Evolutionary conservation across 176 grass and related monocot species (phyloP), one percentile per base, ranked within the genome.

Genomic region (Raddia guianensis): DNA sequence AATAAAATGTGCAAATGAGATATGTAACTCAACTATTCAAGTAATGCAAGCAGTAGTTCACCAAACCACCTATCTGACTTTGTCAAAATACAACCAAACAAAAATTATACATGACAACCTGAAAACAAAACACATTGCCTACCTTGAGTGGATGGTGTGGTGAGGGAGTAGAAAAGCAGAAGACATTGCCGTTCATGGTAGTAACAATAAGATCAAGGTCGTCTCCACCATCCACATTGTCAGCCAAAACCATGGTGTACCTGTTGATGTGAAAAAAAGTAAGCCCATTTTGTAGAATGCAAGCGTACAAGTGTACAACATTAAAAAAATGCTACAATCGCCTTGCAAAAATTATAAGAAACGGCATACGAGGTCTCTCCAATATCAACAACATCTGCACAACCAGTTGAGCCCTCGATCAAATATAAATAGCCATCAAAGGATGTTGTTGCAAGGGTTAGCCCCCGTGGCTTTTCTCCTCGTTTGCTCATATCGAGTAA

Each of bases 141-240:
- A 93, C 95, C 95, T 98, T 98, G 46, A 98, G 90, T 58, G 95
- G 95, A 87, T 98, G 95, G 78, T 98, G 92, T 9, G 84, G 92
- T 54, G 92, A 98, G 19, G 88, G 88, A 59, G 92, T 98, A n/a
- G 95, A 95, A 84, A 98, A 98, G 84, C 95, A 95, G 67, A 98
- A 98, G 49, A 95, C 92, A 19, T 93, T 98, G 78, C 95, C 95
- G 43, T 98, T 98, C 95, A 98, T 98, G 63, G 95, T 98, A 73
- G 90, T 91, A 50, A 98, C 92, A 78, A 98, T 91, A 68, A 98
- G 88, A 93, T 98, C 95, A 66, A 98, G 90, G 75, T 98, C 95
- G 84, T 98, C 92, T 82, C 92, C 95, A 64, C 95, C 95, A 84
- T 98, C 92, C 56, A 98, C 92, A 83, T 94, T 94, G 77, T 93